Evolutionary conservation across 2,329 filamentous ascomycete species (phyloP), one percentile per base, ranked within the genome.

Genomic region (Ophiostoma australiae): DNA sequence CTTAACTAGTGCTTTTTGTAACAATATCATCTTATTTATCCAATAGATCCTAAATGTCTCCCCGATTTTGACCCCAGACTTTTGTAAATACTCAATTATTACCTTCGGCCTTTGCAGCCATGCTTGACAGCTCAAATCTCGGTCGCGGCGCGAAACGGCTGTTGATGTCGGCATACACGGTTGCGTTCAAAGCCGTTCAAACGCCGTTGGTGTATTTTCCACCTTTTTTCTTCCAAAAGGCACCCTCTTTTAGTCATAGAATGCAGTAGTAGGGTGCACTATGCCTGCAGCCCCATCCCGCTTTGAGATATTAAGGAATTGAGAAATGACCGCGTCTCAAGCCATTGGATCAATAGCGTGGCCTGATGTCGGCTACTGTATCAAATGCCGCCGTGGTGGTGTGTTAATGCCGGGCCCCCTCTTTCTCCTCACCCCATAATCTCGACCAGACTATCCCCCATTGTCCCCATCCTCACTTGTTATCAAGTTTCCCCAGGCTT

Each of bases 361-460:
- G 52, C 10, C 52, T 27, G 52, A 58, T 58, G 52, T 27, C 52
- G 52, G 52, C 52, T 58, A 58, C 23, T 58, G 8, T 13, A 58
- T 58, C 52, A 58, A 58, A 58, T 17, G 52, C 23, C 52, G 52
- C 23, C 52, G 23, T 27, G 27, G 52, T 58, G 52, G 52, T 58
- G 52, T 58, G 52, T 58, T 58, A 20, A 17, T 48, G 44, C n/a
- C 20, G 20, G 31, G 17, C 10, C 27, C 44, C 66, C 23, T 13
- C n/a, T 55, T 48, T 48, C 44, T 48, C 44, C 44, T 48, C 44
- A n/a, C 52, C n/a, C 52, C 52, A 58, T 58, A 23, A 58, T 58
- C 52, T 31, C 52, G n/a, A 27, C 17, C 52, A 27, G 44, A 48
- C 44, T 8, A 20, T 20, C 17, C 52, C 23, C 52, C 52, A 58